These are phyloP conservation scores for Seminavis robusta DNA, from an alignment of 108 stramenopile species.

Conservation along the genomic window DNA sequence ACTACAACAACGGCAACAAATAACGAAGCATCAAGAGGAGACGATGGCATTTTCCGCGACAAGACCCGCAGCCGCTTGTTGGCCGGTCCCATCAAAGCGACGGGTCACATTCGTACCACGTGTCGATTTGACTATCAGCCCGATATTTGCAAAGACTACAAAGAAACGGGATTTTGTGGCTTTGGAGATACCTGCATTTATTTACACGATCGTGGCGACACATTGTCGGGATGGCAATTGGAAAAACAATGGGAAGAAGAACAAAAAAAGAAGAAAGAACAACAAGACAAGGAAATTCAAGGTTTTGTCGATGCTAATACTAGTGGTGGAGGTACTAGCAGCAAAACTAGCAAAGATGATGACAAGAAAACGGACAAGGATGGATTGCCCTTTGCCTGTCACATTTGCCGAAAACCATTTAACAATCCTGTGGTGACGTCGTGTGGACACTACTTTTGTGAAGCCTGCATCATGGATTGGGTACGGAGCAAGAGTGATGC, in stretches of 20 bases:
- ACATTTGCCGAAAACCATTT: constrained; percentile 86
- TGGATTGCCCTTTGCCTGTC: constrained; percentile 96
- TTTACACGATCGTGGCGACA: constrained; percentile 95
- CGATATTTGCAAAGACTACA: constrained; percentile 99
- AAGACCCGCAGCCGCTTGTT: constrained; percentile 44
- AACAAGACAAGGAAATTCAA: constrained; percentile 61
- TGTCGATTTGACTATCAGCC: constrained; percentile 97
- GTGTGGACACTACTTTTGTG: constrained; percentile 95
- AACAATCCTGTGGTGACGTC: constrained; percentile 89
- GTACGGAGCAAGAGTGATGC: constrained; percentile 18
- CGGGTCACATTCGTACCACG: constrained; percentile 86
- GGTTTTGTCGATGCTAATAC: constrained; percentile 46
- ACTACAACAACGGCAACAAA: background rate
- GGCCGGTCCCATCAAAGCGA: constrained; percentile 87
- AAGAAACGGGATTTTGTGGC: constrained; percentile 99
- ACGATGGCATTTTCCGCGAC: constrained; percentile 21
- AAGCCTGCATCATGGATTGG: constrained; percentile 71
- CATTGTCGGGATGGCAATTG: constrained; percentile 92
- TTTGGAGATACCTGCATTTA: constrained; percentile 98
- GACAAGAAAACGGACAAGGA: constrained; percentile 35
- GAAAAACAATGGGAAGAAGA: constrained; percentile 92
- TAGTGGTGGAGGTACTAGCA: constrained; percentile 16
- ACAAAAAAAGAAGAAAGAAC: constrained; percentile 71
- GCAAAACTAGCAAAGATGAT: constrained; percentile 7
- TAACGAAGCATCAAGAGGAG: constrained; percentile 6